Conservation (phyloP, 2,329 filamentous ascomycete genomes). For the Verticillium nubilum region DNA sequence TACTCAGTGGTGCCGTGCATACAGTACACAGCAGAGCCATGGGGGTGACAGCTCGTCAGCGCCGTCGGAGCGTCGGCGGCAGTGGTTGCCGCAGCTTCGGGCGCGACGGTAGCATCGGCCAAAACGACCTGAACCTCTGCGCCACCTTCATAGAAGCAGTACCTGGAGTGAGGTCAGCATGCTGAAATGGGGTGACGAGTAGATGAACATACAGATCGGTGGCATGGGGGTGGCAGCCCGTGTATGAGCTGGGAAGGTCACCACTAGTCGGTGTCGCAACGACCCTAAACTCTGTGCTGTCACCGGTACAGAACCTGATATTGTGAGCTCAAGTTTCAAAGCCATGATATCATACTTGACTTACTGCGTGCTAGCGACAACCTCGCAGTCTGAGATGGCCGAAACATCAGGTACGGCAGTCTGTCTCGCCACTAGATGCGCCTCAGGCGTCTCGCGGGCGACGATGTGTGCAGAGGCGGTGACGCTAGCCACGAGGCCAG, state of each 20-base stretch:
- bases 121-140: conserved; percentile 31
- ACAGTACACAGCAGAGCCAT: conserved; percentile 36
- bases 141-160: conserved; percentile 35
- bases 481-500: not conserved
- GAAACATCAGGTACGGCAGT: conserved; percentile 17
- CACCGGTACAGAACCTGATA: conserved; percentile 8
- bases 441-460: conserved; percentile 7
- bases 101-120: conserved; percentile 9
- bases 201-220: conserved; percentile 35
- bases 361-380: conserved; percentile 12
- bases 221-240: conserved; percentile 45
- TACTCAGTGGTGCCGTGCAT: conserved; percentile 37
- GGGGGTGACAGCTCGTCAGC: conserved; percentile 35
- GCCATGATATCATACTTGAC: not conserved
- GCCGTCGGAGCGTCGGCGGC: conserved; percentile 18
- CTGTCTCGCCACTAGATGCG: conserved; percentile 19
- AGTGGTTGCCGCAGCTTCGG: conserved; percentile 7
- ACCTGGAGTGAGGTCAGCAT: conserved; percentile 20
- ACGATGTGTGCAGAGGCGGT: conserved; percentile 4
- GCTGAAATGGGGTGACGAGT: not conserved
- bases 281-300: conserved; percentile 10
- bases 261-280: conserved; percentile 6
- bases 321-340: not conserved
- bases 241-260: conserved; percentile 25
- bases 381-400: conserved; percentile 9